phyloP scores from a whole-genome alignment of 768 basidiomycete genomes.

The Mrakia gelida region DNA sequence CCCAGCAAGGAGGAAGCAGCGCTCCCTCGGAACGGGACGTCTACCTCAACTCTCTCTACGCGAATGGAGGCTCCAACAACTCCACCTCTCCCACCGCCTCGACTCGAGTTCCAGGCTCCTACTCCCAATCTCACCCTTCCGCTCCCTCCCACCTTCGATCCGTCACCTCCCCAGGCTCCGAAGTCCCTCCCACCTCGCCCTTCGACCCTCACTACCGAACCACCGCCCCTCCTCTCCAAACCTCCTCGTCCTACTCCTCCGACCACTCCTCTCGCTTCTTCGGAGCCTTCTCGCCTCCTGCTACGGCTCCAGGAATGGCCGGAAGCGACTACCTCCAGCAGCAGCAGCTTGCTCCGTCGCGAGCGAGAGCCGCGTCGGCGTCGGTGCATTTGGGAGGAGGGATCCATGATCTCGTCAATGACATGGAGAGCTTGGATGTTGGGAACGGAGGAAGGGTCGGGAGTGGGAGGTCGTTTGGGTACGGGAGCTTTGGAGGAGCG shows the following conservation, averaged over 20 bases:
- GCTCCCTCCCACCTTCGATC: constrained; percentile 19
- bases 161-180: constrained; percentile 10
- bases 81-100: constrained; percentile 11
- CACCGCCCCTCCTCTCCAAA: constrained; percentile 21
- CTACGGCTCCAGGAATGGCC: constrained; percentile 23
- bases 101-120: constrained; percentile 7
- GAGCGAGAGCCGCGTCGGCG: constrained; percentile 27
- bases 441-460: not conserved
- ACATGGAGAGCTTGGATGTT: constrained; percentile 25
- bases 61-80: not conserved
- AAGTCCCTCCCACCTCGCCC: constrained; percentile 17
- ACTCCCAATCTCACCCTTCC: constrained; percentile 8
- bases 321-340: constrained; percentile 30
- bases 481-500: constrained; percentile 25
- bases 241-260: constrained; percentile 21
- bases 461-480: constrained; percentile 21
- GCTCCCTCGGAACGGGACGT: constrained; percentile 14
- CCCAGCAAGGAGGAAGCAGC: not conserved
- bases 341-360: constrained; percentile 15
- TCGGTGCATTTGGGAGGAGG: constrained; percentile 22
- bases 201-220: constrained; percentile 29
- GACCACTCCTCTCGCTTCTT: constrained; percentile 21
- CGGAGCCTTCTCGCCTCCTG: constrained; percentile 24
- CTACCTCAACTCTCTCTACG: constrained; percentile 10
- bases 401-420: constrained; percentile 22